These are phyloP conservation scores for Endocalyx cinctus DNA, from an alignment of 2,329 filamentous ascomycete species.

Conservation along the genomic window DNA sequence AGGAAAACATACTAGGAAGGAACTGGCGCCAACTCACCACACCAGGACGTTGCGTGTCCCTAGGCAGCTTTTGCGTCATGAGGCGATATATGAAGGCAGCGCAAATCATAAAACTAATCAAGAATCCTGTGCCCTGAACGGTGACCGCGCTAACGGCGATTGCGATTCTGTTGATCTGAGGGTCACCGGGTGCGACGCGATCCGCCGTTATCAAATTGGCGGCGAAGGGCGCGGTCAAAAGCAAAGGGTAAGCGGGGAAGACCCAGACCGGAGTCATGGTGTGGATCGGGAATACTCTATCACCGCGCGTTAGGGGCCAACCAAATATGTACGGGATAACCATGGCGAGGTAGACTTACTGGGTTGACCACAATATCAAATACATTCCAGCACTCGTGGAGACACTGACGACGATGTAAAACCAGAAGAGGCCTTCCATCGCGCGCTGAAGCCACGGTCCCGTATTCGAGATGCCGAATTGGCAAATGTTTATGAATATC, in stretches of 20 bases:
- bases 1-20: too few relatives aligned
- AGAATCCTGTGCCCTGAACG: constrained; percentile 50
- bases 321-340: background rate
- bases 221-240: constrained; percentile 72
- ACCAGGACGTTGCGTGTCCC: constrained; percentile 69
- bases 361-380: constrained; percentile 63
- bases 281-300: constrained; percentile 59
- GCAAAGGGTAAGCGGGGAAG: constrained; percentile 77
- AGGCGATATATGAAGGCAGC: constrained; percentile 79
- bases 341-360: constrained; percentile 30
- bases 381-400: constrained; percentile 67
- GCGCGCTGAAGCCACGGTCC: constrained; percentile 56
- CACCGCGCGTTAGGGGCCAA: background rate
- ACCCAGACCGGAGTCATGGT: constrained; percentile 88
- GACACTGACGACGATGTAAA: constrained; percentile 65
- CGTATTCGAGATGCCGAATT: constrained; percentile 64
- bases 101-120: constrained; percentile 71
- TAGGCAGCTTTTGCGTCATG: constrained; percentile 82
- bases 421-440: constrained; percentile 70
- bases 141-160: constrained; percentile 46
- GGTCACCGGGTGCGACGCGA: constrained; percentile 17
- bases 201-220: constrained; percentile 48
- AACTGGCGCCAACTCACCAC: constrained; percentile 51
- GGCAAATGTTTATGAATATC: constrained; percentile 70
- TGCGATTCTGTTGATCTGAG: constrained; percentile 36